Base-by-base conservation (phyloP, 176 grass and related monocot species). In the Pharus latifolius region DNA sequence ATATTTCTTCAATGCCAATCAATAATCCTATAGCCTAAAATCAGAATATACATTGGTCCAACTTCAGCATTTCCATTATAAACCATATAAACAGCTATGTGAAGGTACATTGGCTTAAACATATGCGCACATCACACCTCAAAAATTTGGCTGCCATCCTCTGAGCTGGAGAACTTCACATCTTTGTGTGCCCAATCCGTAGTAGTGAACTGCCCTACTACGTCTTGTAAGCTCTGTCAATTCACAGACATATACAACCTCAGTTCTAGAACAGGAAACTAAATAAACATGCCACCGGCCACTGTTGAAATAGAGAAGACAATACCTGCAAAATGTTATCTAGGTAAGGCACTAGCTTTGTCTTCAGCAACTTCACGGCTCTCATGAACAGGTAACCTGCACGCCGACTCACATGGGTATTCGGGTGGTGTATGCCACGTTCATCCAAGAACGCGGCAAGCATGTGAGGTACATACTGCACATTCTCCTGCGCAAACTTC, bases 131-230 rank as follows among this genome's bases (percentile, higher is more conserved):
- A 63, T 8, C 22, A 48, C 56, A 99, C 95, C 90, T 99, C 90
- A 79, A 99, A 99, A 72, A 75, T 91, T 68, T 99, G 95, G 74
- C 90, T 99, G 38, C 95, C 95, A 25, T 94, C 95, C 84, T 99
- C 95, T 40, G 90, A 88, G 82, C 79, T 80, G 78, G 90, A 60
- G 42, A 61, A 56, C 29, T 86, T 94, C 25, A 49, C n/a, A 65
- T 88, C 75, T 82, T 88, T 94, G 26, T 78, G 78, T 38, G 30
- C 59, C 80, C 84, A 94, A 45, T 79, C 66, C 64, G 67, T 83
- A 67, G 56, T 56, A 60, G 89, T 79, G 75, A 94, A 94, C 40
- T 78, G 73, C 40, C 75, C 73, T 57, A 99, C 78, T 32, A 71
- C 81, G 88, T 91, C 87, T 90, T 99, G 84, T 63, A 99, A 33